These are phyloP conservation scores for Podosphaera xanthii DNA, from an alignment of 2,329 filamentous ascomycete species.

Conservation along the genomic window DNA sequence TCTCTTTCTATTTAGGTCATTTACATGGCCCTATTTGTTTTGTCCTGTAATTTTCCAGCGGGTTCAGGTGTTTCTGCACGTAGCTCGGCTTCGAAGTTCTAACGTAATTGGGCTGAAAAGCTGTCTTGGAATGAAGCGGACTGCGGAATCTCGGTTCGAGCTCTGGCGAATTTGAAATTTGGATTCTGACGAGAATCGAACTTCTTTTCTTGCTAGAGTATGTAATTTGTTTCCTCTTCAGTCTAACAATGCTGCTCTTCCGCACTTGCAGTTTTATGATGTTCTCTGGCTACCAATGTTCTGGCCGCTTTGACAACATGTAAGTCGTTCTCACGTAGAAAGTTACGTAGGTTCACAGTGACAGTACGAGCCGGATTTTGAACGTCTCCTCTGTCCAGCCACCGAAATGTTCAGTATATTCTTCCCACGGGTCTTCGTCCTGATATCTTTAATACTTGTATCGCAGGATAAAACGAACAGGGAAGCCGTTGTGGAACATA, in stretches of 20 bases:
- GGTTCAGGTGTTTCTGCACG: too few species aligned
- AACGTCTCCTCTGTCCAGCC: neutral
- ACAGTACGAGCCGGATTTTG: too few species aligned
- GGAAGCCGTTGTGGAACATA: neutral
- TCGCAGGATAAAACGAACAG: neutral
- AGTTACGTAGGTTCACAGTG: neutral
- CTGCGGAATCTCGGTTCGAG: too few species aligned
- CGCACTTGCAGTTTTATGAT: neutral
- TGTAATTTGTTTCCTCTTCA: too few species aligned
- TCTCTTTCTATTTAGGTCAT: too few species aligned
- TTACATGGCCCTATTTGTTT: too few species aligned
- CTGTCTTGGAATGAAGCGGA: too few species aligned
- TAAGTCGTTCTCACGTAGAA: neutral
- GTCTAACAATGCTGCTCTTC: neutral
- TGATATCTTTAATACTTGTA: neutral
- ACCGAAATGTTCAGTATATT: neutral
- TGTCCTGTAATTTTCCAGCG: too few species aligned
- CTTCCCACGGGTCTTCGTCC: neutral
- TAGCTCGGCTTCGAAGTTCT: too few species aligned
- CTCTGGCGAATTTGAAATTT: too few species aligned
- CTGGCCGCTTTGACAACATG: neutral
- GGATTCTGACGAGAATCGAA: too few species aligned
- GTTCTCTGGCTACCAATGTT: neutral
- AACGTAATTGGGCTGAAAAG: too few species aligned
- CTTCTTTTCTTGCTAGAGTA: neutral